Percentiles rank a stretch among this genome's conserved stretches.
Conservation (phyloP, 2,329 filamentous ascomycete species). For the Setomelanomma holmii region DNA sequence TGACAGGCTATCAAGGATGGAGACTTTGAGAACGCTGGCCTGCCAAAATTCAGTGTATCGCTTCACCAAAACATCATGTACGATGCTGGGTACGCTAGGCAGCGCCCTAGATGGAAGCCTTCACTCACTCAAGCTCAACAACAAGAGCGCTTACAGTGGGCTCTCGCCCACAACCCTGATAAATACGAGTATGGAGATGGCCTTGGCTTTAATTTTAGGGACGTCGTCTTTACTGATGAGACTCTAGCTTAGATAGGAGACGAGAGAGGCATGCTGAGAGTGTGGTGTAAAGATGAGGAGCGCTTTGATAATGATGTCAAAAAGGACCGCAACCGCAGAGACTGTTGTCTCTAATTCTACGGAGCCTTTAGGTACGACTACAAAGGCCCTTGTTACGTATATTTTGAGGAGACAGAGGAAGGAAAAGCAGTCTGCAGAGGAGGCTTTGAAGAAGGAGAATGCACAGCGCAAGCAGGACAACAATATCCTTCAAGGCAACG, state of each 20-base stretch:
- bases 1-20: too few relatives aligned
- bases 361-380: too few relatives aligned
- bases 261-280: slow-evolving; percentile 2
- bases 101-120: neutral
- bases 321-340: neutral
- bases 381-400: too few relatives aligned
- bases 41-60: too few relatives aligned
- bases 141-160: neutral
- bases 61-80: too few relatives aligned
- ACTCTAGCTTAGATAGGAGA: slow-evolving; percentile 6
- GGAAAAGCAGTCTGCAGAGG: too few relatives aligned
- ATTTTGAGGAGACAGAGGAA: too few relatives aligned
- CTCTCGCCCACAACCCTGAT: slow-evolving; percentile 4
- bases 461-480: too few relatives aligned
- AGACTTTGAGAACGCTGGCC: too few relatives aligned
- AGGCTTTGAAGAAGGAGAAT: too few relatives aligned
- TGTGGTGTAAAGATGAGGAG: neutral
- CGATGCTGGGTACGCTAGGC: too few relatives aligned
- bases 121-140: neutral
- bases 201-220: slow-evolving; percentile 2
- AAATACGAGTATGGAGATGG: slow-evolving; percentile 4
- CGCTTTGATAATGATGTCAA: slow-evolving; percentile 2
- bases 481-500: too few relatives aligned
- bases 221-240: slow-evolving; percentile 6
- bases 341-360: slow-evolving; percentile 7